These are phyloP conservation scores for Solanum acaule DNA, from an alignment of 257 asterid genomes.

Conservation along the genomic window DNA sequence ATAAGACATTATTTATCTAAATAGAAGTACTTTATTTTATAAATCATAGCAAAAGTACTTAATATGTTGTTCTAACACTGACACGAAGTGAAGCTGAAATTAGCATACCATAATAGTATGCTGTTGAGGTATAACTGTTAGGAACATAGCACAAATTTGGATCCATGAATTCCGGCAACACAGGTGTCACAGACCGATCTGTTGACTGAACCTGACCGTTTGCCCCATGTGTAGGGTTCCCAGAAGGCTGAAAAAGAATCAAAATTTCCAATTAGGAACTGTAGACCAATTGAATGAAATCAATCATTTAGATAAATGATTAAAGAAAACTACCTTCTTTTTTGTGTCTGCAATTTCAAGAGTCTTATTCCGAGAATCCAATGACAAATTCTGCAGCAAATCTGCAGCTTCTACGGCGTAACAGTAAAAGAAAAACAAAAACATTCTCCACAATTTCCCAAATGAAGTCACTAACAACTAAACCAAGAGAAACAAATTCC, in stretches of 20 bases:
- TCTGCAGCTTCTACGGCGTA: slow-evolving; percentile 41
- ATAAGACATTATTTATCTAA: neutral
- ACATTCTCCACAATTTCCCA: neutral
- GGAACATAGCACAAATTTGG: slow-evolving; percentile 37
- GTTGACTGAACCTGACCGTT: slow-evolving; percentile 22
- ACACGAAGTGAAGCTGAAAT: neutral
- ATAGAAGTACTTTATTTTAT: neutral
- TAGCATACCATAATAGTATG: slow-evolving; percentile 24
- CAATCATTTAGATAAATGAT: neutral
- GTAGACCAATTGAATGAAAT: neutral
- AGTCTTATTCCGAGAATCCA: slow-evolving; percentile 45
- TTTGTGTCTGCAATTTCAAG: slow-evolving; percentile 32
- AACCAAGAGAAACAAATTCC: neutral
- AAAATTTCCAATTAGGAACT: neutral
- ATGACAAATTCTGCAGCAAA: slow-evolving; percentile 47
- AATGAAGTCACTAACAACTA: neutral
- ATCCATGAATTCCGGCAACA: slow-evolving; percentile 36
- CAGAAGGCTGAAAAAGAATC: slow-evolving; percentile 18
- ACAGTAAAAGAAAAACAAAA: slow-evolving; percentile 37
- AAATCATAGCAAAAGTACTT: neutral
- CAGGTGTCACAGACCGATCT: slow-evolving; percentile 37
- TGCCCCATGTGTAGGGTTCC: slow-evolving; percentile 15
- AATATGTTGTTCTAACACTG: neutral
- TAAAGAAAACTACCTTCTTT: slow-evolving; percentile 24
- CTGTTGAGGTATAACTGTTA: slow-evolving; percentile 36